Evolutionary conservation across 1,139 yeast species (phyloP), one percentile per base, ranked within the genome.

Genomic region (Yamadazyma blattariae): DNA sequence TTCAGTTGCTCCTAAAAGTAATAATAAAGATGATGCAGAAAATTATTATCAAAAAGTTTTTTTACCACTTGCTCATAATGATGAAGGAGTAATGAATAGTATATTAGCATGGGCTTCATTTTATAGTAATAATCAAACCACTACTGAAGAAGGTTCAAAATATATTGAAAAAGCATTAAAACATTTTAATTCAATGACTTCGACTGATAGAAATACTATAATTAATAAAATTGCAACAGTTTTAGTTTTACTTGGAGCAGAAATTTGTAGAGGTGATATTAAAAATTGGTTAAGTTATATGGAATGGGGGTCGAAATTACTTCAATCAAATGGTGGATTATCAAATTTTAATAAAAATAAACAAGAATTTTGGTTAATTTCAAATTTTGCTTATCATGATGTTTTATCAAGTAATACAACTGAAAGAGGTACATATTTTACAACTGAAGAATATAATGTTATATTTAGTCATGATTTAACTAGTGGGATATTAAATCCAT

Each of bases 321-420:
- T 83, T 20, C 60, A 64, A 35, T 55, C 64, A 28, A 70, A 76
- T 44, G 89, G 88, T 11, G 89, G 88, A 0, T 61, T 79, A 29
- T 71, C 77, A 44, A 71, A 71, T 39, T 68, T 67, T 40, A 66
- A 69, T 44, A 65, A 64, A 32, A 77, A 76, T 52, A 77, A 75
- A 44, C 79, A 75, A 40, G 77, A 77, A 42, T 79, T 81, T 42
- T 86, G 92, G 85, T 64, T 86, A 37, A 77, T 83, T 18, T 77
- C 88, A n/a, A 84, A 82, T 55, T 86, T 82, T 59, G 88, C 89
- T 1, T 86, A 85, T 52, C 95, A 86, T 54, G 95, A 85, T 51
- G 71, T 86, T 27, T 64, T 83, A 44, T 79, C 92, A 1, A 72
- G 81, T 35, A 75, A 84, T 11, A 67, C 70, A 24, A 64, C 72